Base-by-base conservation (phyloP, 306 rosid genomes). In the Phaseolus lunatus region DNA sequence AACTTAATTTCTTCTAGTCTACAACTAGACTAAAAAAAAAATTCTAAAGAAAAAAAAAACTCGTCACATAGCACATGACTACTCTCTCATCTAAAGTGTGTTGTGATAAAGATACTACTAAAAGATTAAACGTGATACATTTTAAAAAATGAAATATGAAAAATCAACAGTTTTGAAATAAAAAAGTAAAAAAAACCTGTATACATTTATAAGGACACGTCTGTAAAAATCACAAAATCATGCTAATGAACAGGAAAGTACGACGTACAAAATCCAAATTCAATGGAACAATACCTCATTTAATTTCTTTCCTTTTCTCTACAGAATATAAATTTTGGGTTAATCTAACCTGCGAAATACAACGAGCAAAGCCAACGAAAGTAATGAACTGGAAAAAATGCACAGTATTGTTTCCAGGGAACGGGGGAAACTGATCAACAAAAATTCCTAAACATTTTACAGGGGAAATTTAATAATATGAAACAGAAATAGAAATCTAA, bases 391-490 rank as follows among this genome's bases (percentile, higher is more conserved):
- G 18, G 76, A 22, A 57, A 68, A 73, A 64, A 50, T 23, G 66
- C 70, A 67, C 18, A 62, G 39, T 72, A 43, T 31, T 33, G 57
- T 66, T 77, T 18, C 23, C 52, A 64, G 59, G 52, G 47, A 39
- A 54, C 8, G 1, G 12, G 19, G 23, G 44, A 11, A 31, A 33
- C 24, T 61, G 15, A 26, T 12, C 3, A 2, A 56, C 37, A 8
- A 78, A 53, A 56, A 47, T 57, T 77, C 84, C n/a, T 50, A 27
- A 27, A 56, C 53, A 75, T 23, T 59, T 70, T 39, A 63, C 78
- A 26, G 16, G 19, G 82, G 71, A 63, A 73, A 76, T 20, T 82
- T 5, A 76, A 77, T 53, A n/a, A 8, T 29, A 58, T 20, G 39
- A 35, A 5, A 6, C 39, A 35, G 59, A 15, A 48, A 7, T n/a